Conservation (phyloP, 768 basidiomycete genomes). For the Macrolepiota dolichaula region DNA sequence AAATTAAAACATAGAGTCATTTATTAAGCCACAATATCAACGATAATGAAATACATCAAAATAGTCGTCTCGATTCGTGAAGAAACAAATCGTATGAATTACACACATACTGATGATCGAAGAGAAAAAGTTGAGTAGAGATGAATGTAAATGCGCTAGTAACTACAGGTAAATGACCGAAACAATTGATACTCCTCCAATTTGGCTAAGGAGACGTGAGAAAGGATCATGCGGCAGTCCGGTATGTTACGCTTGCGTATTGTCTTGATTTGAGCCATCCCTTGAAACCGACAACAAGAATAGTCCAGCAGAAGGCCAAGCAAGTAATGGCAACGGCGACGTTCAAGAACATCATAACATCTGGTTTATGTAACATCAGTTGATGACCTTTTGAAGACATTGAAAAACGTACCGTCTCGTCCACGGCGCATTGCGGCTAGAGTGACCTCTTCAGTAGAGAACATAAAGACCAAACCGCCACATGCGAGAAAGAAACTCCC, state of each 20-base stretch:
- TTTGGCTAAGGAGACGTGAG: conserved; percentile 11
- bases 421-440: conserved; percentile 90
- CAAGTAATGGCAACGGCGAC: conserved; percentile 84
- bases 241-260: conserved; percentile 26
- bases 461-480: conserved; percentile 87
- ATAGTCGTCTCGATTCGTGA: not conserved
- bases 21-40: not conserved
- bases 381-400: not conserved
- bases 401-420: conserved; percentile 60
- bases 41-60: not conserved
- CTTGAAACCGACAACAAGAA: conserved; percentile 73
- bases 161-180: not conserved
- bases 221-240: conserved; percentile 21
- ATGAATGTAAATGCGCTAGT: conserved; percentile 6
- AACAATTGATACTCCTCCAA: not conserved
- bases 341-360: conserved; percentile 89
- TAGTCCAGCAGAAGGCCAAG: conserved; percentile 81
- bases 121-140: not conserved
- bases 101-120: conserved; percentile 1
- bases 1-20: not conserved
- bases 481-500: conserved; percentile 84
- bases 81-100: not conserved
- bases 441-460: conserved; percentile 86
- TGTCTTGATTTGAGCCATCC: conserved; percentile 64
- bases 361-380: conserved; percentile 29